Evolutionary conservation across 2,329 filamentous ascomycete genomes (phyloP), one percentile per base, ranked within the genome.

Genomic region (Pyricularia grisea): DNA sequence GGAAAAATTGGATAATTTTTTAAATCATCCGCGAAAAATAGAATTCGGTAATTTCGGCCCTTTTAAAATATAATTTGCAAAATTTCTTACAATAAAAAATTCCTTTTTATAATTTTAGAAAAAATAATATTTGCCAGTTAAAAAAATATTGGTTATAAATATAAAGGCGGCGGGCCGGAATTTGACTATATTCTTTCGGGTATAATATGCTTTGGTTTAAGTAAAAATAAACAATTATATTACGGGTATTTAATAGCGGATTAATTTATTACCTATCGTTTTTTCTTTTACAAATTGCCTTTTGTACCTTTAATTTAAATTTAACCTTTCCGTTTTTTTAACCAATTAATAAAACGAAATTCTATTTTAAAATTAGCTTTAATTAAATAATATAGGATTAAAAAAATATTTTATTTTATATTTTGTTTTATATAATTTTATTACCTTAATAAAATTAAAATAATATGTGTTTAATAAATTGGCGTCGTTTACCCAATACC

Each of bases 401-500:
- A n/a, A n/a, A n/a, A n/a, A n/a, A 42, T 12, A 11, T 66, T 17
- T 42, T 70, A 70, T 65, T 27, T 67, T 55, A 66, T 70, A 70
- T 28, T 27, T 70, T 60, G 60, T 58, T 31, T 67, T 10, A 25
- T 11, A 70, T n/a, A 70, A 65, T 61, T 70, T 31, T 70, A 67
- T 11, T 23, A 70, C 20, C 27, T 23, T 31, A 36, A 25, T 27
- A 67, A 25, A 70, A 61, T n/a, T 70, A n/a, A 70, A 70, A 60
- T 14, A 70, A 31, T 70, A 31, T 36, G 17, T 69, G 25, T 70
- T 70, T 33, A 70, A 28, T 33, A 70, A n/a, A 64, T 69, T 70
- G 58, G 30, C 64, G 65, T 69, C 68, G 25, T 70, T 36, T 31
- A 69, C 33, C 1, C 63, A 61, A 28, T 67, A 69, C 2, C 50